Conservation (phyloP, 78 protist species). For the Mantamonas sphyraenae region DNA sequence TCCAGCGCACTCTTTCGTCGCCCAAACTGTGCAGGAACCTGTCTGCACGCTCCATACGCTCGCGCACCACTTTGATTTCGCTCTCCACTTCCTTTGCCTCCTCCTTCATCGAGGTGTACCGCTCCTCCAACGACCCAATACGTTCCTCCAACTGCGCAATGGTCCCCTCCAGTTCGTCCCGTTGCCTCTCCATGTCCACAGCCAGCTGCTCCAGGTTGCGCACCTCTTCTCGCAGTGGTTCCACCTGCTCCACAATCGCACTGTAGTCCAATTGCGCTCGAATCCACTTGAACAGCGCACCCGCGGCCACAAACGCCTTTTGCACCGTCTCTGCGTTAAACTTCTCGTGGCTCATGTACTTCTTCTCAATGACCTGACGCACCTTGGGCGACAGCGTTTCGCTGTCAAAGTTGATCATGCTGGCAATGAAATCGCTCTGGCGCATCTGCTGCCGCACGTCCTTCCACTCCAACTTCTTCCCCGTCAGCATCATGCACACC, state of each 20-base stretch:
- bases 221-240: conserved; percentile 76
- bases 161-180: conserved; percentile 27
- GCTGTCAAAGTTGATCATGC: conserved; percentile 69
- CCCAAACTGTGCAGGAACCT: conserved; percentile 53
- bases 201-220: conserved; percentile 49
- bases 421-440: conserved; percentile 62
- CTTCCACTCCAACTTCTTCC: conserved; percentile 68
- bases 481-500: conserved; percentile 57
- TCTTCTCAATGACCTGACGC: conserved; percentile 23
- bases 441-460: conserved; percentile 51
- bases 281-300: conserved; percentile 92
- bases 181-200: not conserved
- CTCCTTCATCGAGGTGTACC: conserved; percentile 66
- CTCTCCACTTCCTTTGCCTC: conserved; percentile 58
- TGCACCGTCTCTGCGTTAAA: conserved; percentile 63
- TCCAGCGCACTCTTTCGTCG: conserved; percentile 82
- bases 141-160: conserved; percentile 48
- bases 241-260: conserved; percentile 63
- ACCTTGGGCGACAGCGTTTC: conserved; percentile 24
- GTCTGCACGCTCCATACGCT: conserved; percentile 66
- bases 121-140: no score
- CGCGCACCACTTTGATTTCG: conserved; percentile 49
- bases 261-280: conserved; percentile 66
- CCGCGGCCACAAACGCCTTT: conserved; percentile 79
- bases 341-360: conserved; percentile 47